phyloP scores from a whole-genome alignment of 257 asterid genomes.

The Solanum virginianum region DNA sequence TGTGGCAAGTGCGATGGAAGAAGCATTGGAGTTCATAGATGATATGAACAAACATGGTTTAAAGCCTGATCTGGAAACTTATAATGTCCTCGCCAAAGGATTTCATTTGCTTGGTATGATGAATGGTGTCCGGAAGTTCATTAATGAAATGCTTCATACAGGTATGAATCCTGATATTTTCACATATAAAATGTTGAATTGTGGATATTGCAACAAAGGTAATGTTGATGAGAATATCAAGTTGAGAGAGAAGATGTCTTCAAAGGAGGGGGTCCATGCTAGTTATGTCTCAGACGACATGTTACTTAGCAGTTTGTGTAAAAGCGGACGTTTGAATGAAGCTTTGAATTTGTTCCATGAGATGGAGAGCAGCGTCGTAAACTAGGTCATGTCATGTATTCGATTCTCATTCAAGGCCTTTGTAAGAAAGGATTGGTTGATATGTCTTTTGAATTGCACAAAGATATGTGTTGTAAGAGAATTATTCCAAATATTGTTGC shows the following conservation, averaged over 20 bases:
- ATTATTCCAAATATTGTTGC: slow-evolving; percentile 22
- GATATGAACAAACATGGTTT: slow-evolving; percentile 70
- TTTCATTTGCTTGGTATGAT: slow-evolving; percentile 48
- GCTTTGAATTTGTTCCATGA: slow-evolving; percentile 45
- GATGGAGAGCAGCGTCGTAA: slow-evolving; percentile 29
- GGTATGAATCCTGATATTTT: slow-evolving; percentile 33
- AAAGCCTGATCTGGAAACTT: slow-evolving; percentile 59
- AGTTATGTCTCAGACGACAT: slow-evolving; percentile 25
- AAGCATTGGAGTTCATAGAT: slow-evolving; percentile 41
- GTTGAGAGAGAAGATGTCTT: slow-evolving; percentile 45
- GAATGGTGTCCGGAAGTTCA: slow-evolving; percentile 26
- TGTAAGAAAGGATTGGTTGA: slow-evolving; percentile 53
- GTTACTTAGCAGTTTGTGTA: slow-evolving; percentile 51
- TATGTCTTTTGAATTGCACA: slow-evolving; percentile 29
- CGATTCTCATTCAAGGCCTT: slow-evolving; percentile 48
- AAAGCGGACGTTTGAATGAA: slow-evolving; percentile 34
- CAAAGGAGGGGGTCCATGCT: slow-evolving; percentile 30
- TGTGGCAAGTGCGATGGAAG: slow-evolving; percentile 50
- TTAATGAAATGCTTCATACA: slow-evolving; percentile 14
- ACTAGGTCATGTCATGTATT: slow-evolving; percentile 47
- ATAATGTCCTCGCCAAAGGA: slow-evolving; percentile 61
- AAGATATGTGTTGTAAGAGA: slow-evolving; percentile 37
- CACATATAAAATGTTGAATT: slow-evolving; percentile 38
- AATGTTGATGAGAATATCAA: slow-evolving; percentile 37
- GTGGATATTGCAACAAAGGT: slow-evolving; percentile 50